A percentile compares a stretch with the other conserved stretches of the same genome.
These are phyloP conservation scores for Melastoma candidum DNA, from an alignment of 441 rosid species.

Conservation along the genomic window DNA sequence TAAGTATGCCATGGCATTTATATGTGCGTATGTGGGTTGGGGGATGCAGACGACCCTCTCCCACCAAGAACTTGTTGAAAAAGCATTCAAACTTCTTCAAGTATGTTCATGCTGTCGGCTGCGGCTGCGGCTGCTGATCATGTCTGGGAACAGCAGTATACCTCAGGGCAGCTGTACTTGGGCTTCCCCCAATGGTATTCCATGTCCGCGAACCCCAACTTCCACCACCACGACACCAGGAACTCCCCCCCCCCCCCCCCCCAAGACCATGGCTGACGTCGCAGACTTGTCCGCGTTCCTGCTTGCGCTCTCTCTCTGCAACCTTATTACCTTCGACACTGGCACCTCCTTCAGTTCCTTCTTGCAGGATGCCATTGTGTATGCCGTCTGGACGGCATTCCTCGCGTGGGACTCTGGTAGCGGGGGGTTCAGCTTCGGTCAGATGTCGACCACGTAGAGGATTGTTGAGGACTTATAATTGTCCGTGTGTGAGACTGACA, in stretches of 20 bases:
- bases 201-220: conserved; percentile 60
- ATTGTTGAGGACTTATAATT: conserved; percentile 32
- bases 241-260: conserved; percentile 72
- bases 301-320: conserved; percentile 37
- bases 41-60: not conserved
- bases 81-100: conserved; percentile 46
- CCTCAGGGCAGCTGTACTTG: conserved; percentile 61
- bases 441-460: conserved; percentile 63
- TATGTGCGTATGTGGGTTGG: no score
- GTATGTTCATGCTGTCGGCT: conserved; percentile 42
- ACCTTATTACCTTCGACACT: conserved; percentile 40
- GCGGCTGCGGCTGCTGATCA: conserved; percentile 15
- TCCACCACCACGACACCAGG: conserved; percentile 78
- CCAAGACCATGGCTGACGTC: conserved; percentile 66
- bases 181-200: conserved; percentile 83
- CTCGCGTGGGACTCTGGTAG: conserved; percentile 40
- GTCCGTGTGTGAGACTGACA: conserved; percentile 22
- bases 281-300: conserved; percentile 55
- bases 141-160: conserved; percentile 59
- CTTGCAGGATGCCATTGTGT: conserved; percentile 37
- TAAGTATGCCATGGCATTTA: no score
- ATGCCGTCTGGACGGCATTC: conserved; percentile 61
- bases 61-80: conserved; percentile 29
- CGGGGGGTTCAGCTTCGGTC: conserved; percentile 52
- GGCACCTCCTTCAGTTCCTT: conserved; percentile 28